Conservation (phyloP, 2,329 filamentous ascomycete genomes). For the Pestalotiopsis sp. region DNA sequence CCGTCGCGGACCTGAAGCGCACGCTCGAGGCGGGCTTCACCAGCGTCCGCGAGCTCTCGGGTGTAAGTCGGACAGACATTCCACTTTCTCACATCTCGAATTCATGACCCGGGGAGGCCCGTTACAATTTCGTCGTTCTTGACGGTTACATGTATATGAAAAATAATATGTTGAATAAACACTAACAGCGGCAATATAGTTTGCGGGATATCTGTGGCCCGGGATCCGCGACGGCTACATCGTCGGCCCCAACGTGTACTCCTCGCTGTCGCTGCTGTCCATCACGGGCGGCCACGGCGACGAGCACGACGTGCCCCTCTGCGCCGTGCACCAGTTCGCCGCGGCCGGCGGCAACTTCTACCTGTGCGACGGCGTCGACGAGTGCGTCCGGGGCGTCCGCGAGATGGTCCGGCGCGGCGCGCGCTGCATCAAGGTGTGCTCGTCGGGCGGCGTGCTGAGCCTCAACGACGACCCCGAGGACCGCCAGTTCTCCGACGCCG, state of each 20-base stretch:
- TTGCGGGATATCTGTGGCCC: conserved; percentile 43
- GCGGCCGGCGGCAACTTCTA: conserved; percentile 34
- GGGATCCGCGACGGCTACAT: conserved; percentile 46
- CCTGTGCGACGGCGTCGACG: conserved; percentile 48
- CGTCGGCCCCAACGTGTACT: conserved; percentile 52
- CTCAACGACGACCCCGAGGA: conserved; percentile 44
- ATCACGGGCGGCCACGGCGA: conserved; percentile 54
- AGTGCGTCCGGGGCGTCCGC: conserved; percentile 45
- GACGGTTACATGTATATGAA: too few relatives aligned
- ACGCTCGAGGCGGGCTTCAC: conserved; percentile 53
- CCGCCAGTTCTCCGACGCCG: conserved; percentile 44
- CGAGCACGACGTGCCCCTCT: conserved; percentile 38
- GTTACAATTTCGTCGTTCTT: background rate
- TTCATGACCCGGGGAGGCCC: background rate
- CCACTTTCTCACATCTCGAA: background rate
- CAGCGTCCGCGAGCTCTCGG: conserved; percentile 50
- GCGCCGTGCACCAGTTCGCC: conserved; percentile 33
- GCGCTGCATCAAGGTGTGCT: conserved; percentile 49
- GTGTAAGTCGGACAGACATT: conserved; percentile 20
- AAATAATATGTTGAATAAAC: background rate
- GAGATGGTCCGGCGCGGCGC: conserved; percentile 47
- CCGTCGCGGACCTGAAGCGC: conserved; percentile 40
- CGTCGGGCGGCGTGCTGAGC: conserved; percentile 45
- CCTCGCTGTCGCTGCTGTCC: conserved; percentile 43
- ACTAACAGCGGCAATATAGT: conserved; percentile 20